Base-by-base conservation (phyloP, 371 early-diverging fungal genomes). In the Mucor plumbeus region DNA sequence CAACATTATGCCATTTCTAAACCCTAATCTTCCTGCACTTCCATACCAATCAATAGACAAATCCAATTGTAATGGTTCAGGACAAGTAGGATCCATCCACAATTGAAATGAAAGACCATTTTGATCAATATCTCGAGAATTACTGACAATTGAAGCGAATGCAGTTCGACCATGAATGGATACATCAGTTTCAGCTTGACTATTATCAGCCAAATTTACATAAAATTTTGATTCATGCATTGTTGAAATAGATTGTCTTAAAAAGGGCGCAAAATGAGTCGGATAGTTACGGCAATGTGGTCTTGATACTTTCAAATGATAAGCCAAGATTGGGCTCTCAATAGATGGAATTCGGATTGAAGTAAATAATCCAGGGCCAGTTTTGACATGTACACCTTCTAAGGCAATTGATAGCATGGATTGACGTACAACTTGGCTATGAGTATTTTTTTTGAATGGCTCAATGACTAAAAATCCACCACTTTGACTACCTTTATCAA, bases 141-240 rank as follows among this genome's bases (percentile, higher is more conserved):
- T 75, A 34, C 67, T 72, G 61, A 70, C 76, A 64, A 64, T 76
- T 59, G 60, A 83, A 59, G 67, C 81, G 70, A 81, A 93, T 0
- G 91, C 87, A 4, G 90, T 83, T 14, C 88, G 86, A 5, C 93
- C 92, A 57, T 94, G 94, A 58, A 92, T 85, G 3, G 90, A 86
- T 13, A 94, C 59, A 39, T 89, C 87, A 8, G 85, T 70, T 31
- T 80, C 78, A 2, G 62, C 61, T 5, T 74, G 71, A 19, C 78
- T 47, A 3, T 76, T 55, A 8, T 50, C 68, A 17, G 77, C 76
- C 6, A 83, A 26, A 55, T 83, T 86, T 53, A 86, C 84, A 67
- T 88, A 85, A 60, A 88, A 92, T 58, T 89, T 91, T 59, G 89
- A 88, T 70, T 94, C 94, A 59, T 88, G 85, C 84, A 87, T 85